These are phyloP conservation scores for Botryotinia narcissicola DNA, from an alignment of 2,329 filamentous ascomycete genomes.

Conservation along the genomic window DNA sequence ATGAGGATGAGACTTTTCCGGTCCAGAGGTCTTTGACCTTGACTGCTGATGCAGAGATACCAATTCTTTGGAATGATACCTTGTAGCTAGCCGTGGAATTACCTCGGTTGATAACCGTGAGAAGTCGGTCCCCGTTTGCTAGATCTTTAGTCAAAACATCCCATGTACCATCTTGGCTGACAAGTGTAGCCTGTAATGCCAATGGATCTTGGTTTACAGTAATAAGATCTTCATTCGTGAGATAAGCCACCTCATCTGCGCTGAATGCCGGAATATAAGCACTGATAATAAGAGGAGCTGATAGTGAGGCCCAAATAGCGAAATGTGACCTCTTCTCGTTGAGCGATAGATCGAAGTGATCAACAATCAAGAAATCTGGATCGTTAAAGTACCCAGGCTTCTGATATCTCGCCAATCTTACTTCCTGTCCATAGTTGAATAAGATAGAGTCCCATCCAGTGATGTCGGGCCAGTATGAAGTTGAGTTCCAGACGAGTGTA, in stretches of 20 bases:
- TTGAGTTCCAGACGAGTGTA: slow-evolving; percentile 33
- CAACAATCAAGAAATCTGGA: slow-evolving; percentile 35
- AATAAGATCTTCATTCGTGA: slow-evolving; percentile 40
- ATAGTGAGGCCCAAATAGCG: slow-evolving; percentile 34
- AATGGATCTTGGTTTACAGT: slow-evolving; percentile 34
- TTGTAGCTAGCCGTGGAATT: slow-evolving; percentile 38
- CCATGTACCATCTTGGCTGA: slow-evolving; percentile 44
- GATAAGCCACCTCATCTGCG: slow-evolving; percentile 39
- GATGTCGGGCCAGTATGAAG: slow-evolving; percentile 32
- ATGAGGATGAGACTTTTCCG: slow-evolving; percentile 40
- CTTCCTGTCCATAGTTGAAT: slow-evolving; percentile 47
- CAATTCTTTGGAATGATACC: slow-evolving; percentile 35
- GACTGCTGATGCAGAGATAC: slow-evolving; percentile 30
- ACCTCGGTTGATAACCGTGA: slow-evolving; percentile 48
- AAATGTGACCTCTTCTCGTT: slow-evolving; percentile 35
- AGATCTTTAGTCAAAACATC: slow-evolving; percentile 49
- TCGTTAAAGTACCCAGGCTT: slow-evolving; percentile 42
- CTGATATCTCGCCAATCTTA: slow-evolving; percentile 35
- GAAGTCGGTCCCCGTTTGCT: slow-evolving; percentile 46
- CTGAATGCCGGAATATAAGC: slow-evolving; percentile 39
- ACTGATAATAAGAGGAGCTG: slow-evolving; percentile 35
- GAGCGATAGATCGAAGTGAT: slow-evolving; percentile 32
- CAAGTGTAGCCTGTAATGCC: slow-evolving; percentile 43
- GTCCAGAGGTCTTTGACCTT: slow-evolving; percentile 47
- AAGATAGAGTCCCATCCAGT: slow-evolving; percentile 46